These are phyloP conservation scores for Debaryomyces tyrocola DNA, from an alignment of 805 yeast genomes.

Conservation along the genomic window DNA sequence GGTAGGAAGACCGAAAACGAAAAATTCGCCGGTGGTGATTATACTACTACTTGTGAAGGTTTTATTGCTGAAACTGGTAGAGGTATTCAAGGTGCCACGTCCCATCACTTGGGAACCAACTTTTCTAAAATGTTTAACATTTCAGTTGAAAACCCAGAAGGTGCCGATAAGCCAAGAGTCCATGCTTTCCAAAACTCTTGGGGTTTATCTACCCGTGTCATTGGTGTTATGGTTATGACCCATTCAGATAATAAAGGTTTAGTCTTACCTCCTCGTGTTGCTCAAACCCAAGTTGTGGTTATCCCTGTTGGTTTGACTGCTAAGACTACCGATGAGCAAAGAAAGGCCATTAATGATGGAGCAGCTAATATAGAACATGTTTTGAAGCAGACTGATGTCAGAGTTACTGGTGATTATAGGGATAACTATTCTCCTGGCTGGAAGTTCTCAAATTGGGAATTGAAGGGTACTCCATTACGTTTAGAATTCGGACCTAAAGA, in stretches of 20 bases:
- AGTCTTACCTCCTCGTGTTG: conserved; percentile 95
- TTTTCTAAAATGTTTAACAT: conserved; percentile 98
- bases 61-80: conserved; percentile 98
- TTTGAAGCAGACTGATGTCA: conserved; percentile 61
- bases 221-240: conserved; percentile 99
- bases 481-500: conserved; percentile 97
- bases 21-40: conserved; percentile 96
- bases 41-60: conserved; percentile 95
- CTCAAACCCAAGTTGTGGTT: conserved; percentile 87
- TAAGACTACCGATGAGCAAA: conserved; percentile 77
- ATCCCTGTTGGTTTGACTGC: conserved; percentile 94
- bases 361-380: conserved; percentile 67
- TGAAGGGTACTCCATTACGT: conserved; percentile 93
- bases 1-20: conserved; percentile 97
- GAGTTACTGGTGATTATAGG: conserved; percentile 85
- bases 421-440: conserved; percentile 97
- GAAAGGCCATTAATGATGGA: conserved; percentile 65
- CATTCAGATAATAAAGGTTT: conserved; percentile 98
- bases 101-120: conserved; percentile 97
- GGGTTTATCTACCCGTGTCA: conserved; percentile 98
- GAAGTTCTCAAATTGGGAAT: conserved; percentile 97
- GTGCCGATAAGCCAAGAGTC: conserved; percentile 80
- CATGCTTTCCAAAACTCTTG: conserved; percentile 96
- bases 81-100: conserved; percentile 99
- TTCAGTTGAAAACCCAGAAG: conserved; percentile 92